A percentile compares a stretch with the other conserved stretches of the same genome.
These are phyloP conservation scores for Fibroporia radiculosa DNA, from an alignment of 768 basidiomycete species.

Conservation along the genomic window DNA sequence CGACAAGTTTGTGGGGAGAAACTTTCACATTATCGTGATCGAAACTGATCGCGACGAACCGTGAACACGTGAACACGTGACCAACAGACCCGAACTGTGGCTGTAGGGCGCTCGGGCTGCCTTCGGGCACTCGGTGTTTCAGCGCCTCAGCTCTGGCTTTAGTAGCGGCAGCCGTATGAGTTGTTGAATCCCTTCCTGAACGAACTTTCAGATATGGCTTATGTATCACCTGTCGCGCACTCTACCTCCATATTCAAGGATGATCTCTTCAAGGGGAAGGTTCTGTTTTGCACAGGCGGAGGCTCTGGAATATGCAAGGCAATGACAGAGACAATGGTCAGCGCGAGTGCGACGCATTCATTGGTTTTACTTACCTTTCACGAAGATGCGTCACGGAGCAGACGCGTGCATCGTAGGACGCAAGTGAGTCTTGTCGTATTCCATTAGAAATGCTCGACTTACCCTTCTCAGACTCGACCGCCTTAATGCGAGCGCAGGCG, in stretches of 20 bases:
- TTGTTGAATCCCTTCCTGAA: too few relatives aligned
- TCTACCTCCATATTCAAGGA: constrained; percentile 64
- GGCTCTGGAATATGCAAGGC: constrained; percentile 88
- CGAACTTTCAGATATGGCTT: not conserved
- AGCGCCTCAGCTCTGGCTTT: too few relatives aligned
- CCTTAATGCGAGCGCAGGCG: constrained; percentile 58
- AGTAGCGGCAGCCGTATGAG: too few relatives aligned
- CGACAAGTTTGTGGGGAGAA: too few relatives aligned
- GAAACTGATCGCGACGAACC: too few relatives aligned
- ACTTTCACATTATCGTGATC: too few relatives aligned
- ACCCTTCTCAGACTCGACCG: constrained; percentile 51
- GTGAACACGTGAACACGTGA: too few relatives aligned
- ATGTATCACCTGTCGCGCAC: constrained; percentile 29
- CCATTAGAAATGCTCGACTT: not conserved
- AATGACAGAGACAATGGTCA: constrained; percentile 79
- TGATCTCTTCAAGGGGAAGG: constrained; percentile 86
- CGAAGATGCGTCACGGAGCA: constrained; percentile 86
- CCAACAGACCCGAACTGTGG: too few relatives aligned
- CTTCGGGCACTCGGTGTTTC: too few relatives aligned
- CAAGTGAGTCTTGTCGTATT: constrained; percentile 46
- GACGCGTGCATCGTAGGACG: constrained; percentile 78
- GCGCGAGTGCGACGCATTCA: constrained; percentile 18
- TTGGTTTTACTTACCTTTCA: constrained; percentile 29
- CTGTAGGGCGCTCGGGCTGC: too few relatives aligned
- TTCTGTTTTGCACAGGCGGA: constrained; percentile 86